phyloP scores from a whole-genome alignment of 2,329 filamentous ascomycete species.

The Acrocalymma vagum region DNA sequence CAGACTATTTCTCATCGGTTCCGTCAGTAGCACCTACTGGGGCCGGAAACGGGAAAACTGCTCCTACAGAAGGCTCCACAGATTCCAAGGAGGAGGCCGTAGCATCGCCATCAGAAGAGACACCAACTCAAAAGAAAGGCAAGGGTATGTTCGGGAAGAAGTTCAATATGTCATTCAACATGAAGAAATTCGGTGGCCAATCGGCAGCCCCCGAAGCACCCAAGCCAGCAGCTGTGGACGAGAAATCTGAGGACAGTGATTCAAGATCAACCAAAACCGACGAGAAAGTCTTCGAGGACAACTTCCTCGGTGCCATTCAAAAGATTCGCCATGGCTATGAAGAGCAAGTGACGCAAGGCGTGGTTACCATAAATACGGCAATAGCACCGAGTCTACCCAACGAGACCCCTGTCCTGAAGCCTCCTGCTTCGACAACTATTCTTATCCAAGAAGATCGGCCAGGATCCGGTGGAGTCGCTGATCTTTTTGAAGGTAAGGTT shows the following conservation, averaged over 20 bases:
- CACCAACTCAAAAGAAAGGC: constrained; percentile 60
- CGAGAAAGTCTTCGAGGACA: constrained; percentile 79
- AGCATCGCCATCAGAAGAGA: constrained; percentile 53
- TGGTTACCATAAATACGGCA: constrained; percentile 64
- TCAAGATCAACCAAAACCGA: constrained; percentile 65
- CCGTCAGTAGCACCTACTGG: no score
- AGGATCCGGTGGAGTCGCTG: constrained; percentile 73
- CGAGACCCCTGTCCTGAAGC: constrained; percentile 79
- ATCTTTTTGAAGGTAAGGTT: constrained; percentile 91
- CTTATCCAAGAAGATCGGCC: constrained; percentile 72
- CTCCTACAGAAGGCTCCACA: constrained; percentile 34
- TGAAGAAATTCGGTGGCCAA: constrained; percentile 82
- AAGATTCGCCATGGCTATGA: constrained; percentile 78
- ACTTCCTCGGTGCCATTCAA: constrained; percentile 75
- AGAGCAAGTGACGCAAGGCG: constrained; percentile 65
- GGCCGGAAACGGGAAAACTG: constrained; percentile 35
- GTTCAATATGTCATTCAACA: constrained; percentile 80
- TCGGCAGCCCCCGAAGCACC: constrained; percentile 67
- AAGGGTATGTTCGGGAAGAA: constrained; percentile 80
- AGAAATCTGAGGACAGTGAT: constrained; percentile 74
- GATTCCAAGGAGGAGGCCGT: constrained; percentile 38
- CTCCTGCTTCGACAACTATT: constrained; percentile 70
- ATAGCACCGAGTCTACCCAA: constrained; percentile 74
- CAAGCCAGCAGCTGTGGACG: constrained; percentile 77
- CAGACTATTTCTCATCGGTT: constrained; percentile 79